Evolutionary conservation across 352 stramenopile species (phyloP), one percentile per base, ranked within the genome.

Genomic region (Aphanomyces astaci): DNA sequence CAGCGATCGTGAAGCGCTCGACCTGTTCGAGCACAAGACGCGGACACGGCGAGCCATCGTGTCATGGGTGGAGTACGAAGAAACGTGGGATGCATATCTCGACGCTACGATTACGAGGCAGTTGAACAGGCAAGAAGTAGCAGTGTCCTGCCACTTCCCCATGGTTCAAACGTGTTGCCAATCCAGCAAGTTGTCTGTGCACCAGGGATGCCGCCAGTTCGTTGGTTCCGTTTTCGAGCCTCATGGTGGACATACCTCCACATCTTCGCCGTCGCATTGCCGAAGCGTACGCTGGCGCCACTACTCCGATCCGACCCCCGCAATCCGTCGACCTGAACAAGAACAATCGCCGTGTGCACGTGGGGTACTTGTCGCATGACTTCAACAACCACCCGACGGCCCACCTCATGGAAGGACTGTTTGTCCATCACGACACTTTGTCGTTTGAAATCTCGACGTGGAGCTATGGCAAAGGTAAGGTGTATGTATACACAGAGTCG

Each of bases 301-400:
- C n/a, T 28, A 54, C 51, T 55, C 0, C 22, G 27, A n/a, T n/a
- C 43, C 28, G 32, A 36, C 3, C 24, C 60, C 43, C 22, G 33
- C 70, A 24, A 72, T 3, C 24, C n/a, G n/a, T 49, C 40, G 22
- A 43, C 32, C 33, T 56, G 39, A 31, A 36, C 40, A 19, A 39
- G 40, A 31, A 39, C n/a, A 45, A 48, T 28, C 31, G 40, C 9
- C 70, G 62, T 43, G 73, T 95, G 13, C 72, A 79, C 52, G 70
- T 94, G 25, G 87, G 75, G n/a, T 94, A 92, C 71, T 53, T 94
- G 22, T 90, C 82, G 24, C 89, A 88, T 69, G 87, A 95, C 63
- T 95, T 87, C 64, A 72, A 78, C 24, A 76, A 95, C 60, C 87
- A 95, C 33, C 87, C 87, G 31, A 95, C 87, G 3, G 76, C 77